phyloP scores from a whole-genome alignment of 164 flowering plant species.

The Stephania japonica region DNA sequence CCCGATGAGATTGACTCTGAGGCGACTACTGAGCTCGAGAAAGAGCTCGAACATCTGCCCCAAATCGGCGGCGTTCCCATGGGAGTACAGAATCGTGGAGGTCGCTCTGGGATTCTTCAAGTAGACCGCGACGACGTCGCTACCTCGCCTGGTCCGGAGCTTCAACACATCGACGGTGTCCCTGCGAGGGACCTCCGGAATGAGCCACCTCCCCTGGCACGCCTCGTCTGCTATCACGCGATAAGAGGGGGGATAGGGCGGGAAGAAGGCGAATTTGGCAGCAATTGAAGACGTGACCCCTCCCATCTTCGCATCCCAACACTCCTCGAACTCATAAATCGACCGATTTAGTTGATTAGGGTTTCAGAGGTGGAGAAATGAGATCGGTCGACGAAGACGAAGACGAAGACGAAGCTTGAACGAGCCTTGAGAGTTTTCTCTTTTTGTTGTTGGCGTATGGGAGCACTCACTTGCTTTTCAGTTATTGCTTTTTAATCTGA shows the following conservation, averaged over 20 bases:
- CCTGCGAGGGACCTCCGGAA: constrained; percentile 52
- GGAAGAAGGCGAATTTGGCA: constrained; percentile 83
- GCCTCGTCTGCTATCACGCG: constrained; percentile 36
- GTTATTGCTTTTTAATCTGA: too few relatives aligned
- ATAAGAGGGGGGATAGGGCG: constrained; percentile 83
- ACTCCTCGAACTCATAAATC: constrained; percentile 9
- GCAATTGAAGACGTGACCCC: constrained; percentile 61
- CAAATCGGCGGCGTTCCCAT: constrained; percentile 90
- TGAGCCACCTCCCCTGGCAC: constrained; percentile 23
- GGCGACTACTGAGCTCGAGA: constrained; percentile 55
- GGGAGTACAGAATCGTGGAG: constrained; percentile 70
- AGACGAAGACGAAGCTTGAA: too few relatives aligned
- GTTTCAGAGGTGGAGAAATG: not conserved
- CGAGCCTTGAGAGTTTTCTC: too few relatives aligned
- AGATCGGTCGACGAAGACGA: too few relatives aligned
- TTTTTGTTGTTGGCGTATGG: not conserved
- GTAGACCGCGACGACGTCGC: constrained; percentile 64
- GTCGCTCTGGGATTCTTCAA: constrained; percentile 55
- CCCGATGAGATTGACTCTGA: constrained; percentile 79
- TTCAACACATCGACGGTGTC: constrained; percentile 59
- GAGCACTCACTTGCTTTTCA: not conserved
- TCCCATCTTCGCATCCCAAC: constrained; percentile 18
- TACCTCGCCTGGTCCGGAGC: constrained; percentile 63
- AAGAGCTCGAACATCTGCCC: constrained; percentile 88
- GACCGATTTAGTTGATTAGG: not conserved